A percentile compares a stretch with the other conserved stretches of the same genome.
Conservation (phyloP, 164 flowering plant species). For the Tinospora cordifolia region DNA sequence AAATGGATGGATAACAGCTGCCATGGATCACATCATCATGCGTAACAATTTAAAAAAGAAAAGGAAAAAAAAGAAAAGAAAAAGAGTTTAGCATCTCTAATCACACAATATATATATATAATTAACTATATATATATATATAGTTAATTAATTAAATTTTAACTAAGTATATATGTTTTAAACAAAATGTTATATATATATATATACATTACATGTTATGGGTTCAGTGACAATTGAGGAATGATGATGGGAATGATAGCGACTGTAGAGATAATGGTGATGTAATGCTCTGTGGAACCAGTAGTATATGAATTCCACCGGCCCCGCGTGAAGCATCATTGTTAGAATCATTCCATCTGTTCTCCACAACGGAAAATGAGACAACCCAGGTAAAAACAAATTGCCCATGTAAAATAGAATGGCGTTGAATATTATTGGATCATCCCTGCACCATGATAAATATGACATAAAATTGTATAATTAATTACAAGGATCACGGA, state of each 20-base stretch:
- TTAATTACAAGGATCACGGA: too few species aligned
- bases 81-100: too few species aligned
- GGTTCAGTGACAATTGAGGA: conserved; percentile 50
- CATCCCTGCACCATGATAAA: conserved; percentile 22
- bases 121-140: too few species aligned
- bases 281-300: conserved; percentile 52
- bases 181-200: too few species aligned
- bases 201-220: conserved; percentile 39
- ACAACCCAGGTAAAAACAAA: background rate
- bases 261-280: conserved; percentile 45
- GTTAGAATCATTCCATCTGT: conserved; percentile 25
- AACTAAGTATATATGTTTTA: too few species aligned
- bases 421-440: conserved; percentile 11
- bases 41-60: too few species aligned
- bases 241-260: conserved; percentile 54
- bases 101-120: too few species aligned
- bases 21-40: too few species aligned
- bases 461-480: too few species aligned
- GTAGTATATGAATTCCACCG: conserved; percentile 45
- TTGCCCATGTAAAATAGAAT: background rate
- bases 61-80: too few species aligned
- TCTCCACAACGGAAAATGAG: conserved; percentile 34
- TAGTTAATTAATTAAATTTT: too few species aligned
- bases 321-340: conserved; percentile 32
- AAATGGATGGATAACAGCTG: conserved; percentile 66